phyloP scores from a whole-genome alignment of 371 early-diverging fungal species.

The Thermomucor indicae-seudaticae region DNA sequence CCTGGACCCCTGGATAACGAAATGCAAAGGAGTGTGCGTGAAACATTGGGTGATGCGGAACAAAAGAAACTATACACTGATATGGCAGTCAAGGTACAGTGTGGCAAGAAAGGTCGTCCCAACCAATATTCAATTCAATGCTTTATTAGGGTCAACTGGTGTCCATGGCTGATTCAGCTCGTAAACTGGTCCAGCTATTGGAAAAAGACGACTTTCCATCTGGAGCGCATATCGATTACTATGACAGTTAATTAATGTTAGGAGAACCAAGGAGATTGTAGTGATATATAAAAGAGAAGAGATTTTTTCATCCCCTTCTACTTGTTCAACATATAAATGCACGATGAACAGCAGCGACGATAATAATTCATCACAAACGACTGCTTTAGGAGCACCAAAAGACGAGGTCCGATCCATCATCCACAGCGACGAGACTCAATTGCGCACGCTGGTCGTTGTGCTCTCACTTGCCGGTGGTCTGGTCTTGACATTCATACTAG shows the following conservation, averaged over 20 bases:
- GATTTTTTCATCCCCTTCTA: constrained; percentile 3
- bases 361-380: too few relatives aligned
- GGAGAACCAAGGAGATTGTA: neutral
- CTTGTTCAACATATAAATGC: too few relatives aligned
- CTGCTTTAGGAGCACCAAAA: too few relatives aligned
- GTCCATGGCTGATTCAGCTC: constrained; percentile 65
- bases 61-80: constrained; percentile 56
- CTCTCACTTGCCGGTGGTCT: constrained; percentile 19
- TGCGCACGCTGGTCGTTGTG: constrained; percentile 17
- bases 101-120: constrained; percentile 1
- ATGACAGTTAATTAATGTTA: constrained; percentile 39
- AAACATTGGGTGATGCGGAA: constrained; percentile 67
- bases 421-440: constrained; percentile 15
- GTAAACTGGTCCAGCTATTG: constrained; percentile 54
- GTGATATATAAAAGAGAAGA: neutral
- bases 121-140: neutral
- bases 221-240: constrained; percentile 83
- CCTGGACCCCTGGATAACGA: constrained; percentile 90
- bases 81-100: constrained; percentile 55
- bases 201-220: constrained; percentile 54
- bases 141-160: constrained; percentile 62
- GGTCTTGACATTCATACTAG: constrained; percentile 15
- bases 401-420: too few relatives aligned
- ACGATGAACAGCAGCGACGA: too few relatives aligned
- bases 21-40: constrained; percentile 80